phyloP scores from a whole-genome alignment of 1,284 basidiomycete genomes.

The Cryptococcus floricola region DNA sequence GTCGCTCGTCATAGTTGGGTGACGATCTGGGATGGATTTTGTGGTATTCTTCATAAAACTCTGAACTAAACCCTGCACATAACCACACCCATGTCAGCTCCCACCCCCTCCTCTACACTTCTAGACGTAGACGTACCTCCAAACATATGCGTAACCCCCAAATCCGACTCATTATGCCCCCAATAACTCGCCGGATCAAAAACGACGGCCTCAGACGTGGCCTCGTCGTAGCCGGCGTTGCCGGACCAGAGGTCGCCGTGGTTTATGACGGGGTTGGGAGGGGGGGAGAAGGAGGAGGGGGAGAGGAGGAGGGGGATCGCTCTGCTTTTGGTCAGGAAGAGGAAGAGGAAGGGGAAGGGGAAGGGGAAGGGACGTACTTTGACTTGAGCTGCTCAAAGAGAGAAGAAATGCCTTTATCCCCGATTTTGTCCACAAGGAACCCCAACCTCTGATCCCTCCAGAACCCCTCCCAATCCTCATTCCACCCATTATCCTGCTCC shows the following conservation, averaged over 20 bases:
- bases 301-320: constrained; percentile 71
- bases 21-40: constrained; percentile 62
- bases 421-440: constrained; percentile 55
- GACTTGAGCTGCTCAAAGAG: constrained; percentile 59
- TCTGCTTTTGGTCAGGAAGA: constrained; percentile 49
- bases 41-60: constrained; percentile 74
- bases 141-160: constrained; percentile 78
- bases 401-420: constrained; percentile 52
- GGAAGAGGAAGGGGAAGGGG: background rate
- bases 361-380: constrained; percentile 53
- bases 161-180: constrained; percentile 81
- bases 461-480: constrained; percentile 64
- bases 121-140: constrained; percentile 53
- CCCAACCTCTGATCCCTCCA: constrained; percentile 60
- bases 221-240: constrained; percentile 54
- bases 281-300: constrained; percentile 48
- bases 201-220: constrained; percentile 62
- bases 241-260: constrained; percentile 78
- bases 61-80: constrained; percentile 57
- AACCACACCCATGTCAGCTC: background rate
- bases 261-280: constrained; percentile 67
- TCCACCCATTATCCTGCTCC: constrained; percentile 71
- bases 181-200: constrained; percentile 80
- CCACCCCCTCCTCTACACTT: too few species aligned
- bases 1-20: constrained; percentile 68